These are phyloP conservation scores for Erythrophleum ivorense DNA, from an alignment of 331 rosid species.

Conservation along the genomic window DNA sequence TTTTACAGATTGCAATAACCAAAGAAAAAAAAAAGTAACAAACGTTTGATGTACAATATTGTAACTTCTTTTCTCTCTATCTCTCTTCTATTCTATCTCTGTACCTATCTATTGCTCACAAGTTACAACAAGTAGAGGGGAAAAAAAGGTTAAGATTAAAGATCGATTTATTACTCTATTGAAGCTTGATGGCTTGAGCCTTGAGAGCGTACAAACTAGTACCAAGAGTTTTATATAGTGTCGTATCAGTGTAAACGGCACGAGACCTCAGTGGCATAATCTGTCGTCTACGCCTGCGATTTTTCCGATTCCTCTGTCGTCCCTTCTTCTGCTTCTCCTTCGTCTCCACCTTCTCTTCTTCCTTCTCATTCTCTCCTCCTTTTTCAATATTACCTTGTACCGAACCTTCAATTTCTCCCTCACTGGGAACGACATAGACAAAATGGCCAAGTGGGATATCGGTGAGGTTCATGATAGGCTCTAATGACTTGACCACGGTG, in stretches of 20 bases:
- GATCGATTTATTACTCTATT: not conserved
- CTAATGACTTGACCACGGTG: conserved; percentile 54
- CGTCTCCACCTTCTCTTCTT: conserved; percentile 23
- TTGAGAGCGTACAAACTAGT: conserved; percentile 43
- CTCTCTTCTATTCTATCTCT: not conserved
- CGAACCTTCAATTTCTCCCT: not conserved
- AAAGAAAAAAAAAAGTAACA: not conserved
- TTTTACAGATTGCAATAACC: not conserved
- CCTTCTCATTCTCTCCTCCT: not conserved
- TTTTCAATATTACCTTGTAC: not conserved
- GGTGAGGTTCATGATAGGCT: conserved; percentile 48
- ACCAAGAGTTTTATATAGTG: conserved; percentile 52
- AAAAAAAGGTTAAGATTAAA: not conserved
- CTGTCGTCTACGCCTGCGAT: conserved; percentile 38
- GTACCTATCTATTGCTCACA: not conserved
- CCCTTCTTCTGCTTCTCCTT: conserved; percentile 13
- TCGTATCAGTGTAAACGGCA: conserved; percentile 55
- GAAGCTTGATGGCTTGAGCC: not conserved
- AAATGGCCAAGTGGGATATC: conserved; percentile 54
- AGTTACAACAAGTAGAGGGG: not conserved
- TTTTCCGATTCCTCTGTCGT: conserved; percentile 20
- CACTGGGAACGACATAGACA: conserved; percentile 50
- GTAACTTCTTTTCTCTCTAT: not conserved
- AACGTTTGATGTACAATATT: not conserved
- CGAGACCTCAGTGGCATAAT: conserved; percentile 43